A percentile compares a stretch with the other conserved stretches of the same genome.
phyloP scores from a whole-genome alignment of 345 rosid genomes.

The Pelargonium nanum region DNA sequence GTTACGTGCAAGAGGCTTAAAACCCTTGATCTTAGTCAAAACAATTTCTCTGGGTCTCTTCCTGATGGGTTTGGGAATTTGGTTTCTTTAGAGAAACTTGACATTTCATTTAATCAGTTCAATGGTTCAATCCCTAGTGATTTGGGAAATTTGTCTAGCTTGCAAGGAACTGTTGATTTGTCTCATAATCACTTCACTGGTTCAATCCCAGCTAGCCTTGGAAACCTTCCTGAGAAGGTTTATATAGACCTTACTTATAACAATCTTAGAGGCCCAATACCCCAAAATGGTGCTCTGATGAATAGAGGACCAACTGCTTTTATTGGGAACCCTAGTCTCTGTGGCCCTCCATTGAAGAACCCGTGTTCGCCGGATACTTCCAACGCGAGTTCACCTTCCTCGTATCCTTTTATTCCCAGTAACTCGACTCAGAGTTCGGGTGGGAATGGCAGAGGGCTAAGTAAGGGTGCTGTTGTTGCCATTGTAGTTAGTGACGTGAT shows the following conservation, averaged over 20 bases:
- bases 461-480: constrained; percentile 9
- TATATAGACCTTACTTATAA: constrained; percentile 70
- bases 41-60: constrained; percentile 49
- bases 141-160: constrained; percentile 42
- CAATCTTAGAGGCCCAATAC: constrained; percentile 66
- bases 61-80: constrained; percentile 35
- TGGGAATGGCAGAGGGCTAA: constrained; percentile 18
- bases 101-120: constrained; percentile 54
- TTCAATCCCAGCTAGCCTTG: constrained; percentile 56
- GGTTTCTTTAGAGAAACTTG: constrained; percentile 33
- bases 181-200: constrained; percentile 70
- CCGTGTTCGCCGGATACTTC: constrained; percentile 33
- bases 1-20: constrained; percentile 44
- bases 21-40: constrained; percentile 44
- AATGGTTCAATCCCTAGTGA: constrained; percentile 48
- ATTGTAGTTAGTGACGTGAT: constrained; percentile 22
- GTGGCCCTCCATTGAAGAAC: constrained; percentile 57
- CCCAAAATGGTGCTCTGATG: constrained; percentile 38
- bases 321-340: constrained; percentile 55
- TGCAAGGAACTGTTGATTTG: constrained; percentile 58
- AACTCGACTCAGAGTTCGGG: too few relatives aligned
- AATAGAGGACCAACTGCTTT: constrained; percentile 76
- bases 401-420: constrained; percentile 10
- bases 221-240: constrained; percentile 52
- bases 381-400: constrained; percentile 15